Conservation (phyloP, 371 early-diverging fungal species). For the Mucor circinelloides region DNA sequence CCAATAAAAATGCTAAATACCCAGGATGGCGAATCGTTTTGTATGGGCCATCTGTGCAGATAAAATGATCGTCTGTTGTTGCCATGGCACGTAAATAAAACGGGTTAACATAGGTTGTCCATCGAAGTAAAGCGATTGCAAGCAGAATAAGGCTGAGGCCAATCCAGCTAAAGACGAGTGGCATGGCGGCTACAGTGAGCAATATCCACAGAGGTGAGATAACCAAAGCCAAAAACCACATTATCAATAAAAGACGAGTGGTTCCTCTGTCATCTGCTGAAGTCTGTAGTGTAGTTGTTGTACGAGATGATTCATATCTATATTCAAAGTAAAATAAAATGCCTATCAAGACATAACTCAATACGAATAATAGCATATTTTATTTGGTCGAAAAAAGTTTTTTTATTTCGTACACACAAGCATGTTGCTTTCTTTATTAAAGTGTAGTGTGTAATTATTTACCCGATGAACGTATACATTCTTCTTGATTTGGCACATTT, state of each 20-base stretch:
- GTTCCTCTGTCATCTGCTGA: constrained; percentile 44
- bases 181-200: constrained; percentile 12
- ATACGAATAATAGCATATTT: constrained; percentile 5
- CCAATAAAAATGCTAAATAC: constrained; percentile 36
- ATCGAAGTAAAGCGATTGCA: constrained; percentile 28
- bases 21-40: constrained; percentile 45
- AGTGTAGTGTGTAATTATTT: neutral
- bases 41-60: constrained; percentile 49
- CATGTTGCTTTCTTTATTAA: neutral
- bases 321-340: constrained; percentile 31
- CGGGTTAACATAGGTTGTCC: constrained; percentile 38
- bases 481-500: too few relatives aligned
- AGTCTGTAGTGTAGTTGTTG: constrained; percentile 30
- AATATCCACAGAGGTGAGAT: constrained; percentile 25
- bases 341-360: constrained; percentile 23
- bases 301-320: constrained; percentile 28
- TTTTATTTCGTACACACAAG: neutral
- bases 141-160: constrained; percentile 33
- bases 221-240: constrained; percentile 15
- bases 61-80: constrained; percentile 44
- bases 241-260: constrained; percentile 26
- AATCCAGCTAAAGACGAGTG: constrained; percentile 7
- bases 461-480: neutral
- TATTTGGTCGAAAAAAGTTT: neutral
- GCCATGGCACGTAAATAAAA: constrained; percentile 44